phyloP scores from a whole-genome alignment of 2,329 filamentous ascomycete species.

The Pseudogymnoascus sp. region DNA sequence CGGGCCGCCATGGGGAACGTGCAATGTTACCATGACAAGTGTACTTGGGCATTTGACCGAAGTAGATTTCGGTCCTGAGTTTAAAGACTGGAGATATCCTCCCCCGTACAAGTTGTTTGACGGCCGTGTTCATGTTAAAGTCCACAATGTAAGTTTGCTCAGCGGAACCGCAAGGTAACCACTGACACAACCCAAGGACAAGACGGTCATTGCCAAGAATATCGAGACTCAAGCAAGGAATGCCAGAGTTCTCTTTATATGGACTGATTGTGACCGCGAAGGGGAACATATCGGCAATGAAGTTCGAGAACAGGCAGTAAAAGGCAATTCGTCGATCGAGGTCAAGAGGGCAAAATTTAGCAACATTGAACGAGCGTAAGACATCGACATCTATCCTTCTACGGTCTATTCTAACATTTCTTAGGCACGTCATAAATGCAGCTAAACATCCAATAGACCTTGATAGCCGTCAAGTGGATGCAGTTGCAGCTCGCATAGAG shows the following conservation, averaged over 20 bases:
- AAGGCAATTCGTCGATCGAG: constrained; percentile 64
- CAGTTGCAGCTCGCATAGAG: constrained; percentile 82
- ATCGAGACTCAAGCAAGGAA: constrained; percentile 70
- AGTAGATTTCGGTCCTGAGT: constrained; percentile 67
- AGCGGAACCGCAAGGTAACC: constrained; percentile 4
- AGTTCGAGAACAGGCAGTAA: constrained; percentile 71
- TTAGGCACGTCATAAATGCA: constrained; percentile 76
- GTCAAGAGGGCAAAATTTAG: constrained; percentile 86
- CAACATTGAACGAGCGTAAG: constrained; percentile 85
- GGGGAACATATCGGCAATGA: constrained; percentile 94
- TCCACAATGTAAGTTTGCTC: constrained; percentile 50
- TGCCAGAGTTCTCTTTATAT: constrained; percentile 77
- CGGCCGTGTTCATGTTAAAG: constrained; percentile 61
- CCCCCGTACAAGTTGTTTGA: constrained; percentile 73
- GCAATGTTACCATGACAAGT: constrained; percentile 85
- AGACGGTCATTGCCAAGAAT: constrained; percentile 73
- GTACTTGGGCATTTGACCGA: constrained; percentile 80
- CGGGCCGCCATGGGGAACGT: constrained; percentile 67
- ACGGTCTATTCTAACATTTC: constrained; percentile 15
- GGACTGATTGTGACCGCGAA: constrained; percentile 98
- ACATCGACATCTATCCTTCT: constrained; percentile 15
- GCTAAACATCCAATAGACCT: constrained; percentile 68
- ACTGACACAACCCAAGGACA: constrained; percentile 47
- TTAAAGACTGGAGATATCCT: constrained; percentile 73
- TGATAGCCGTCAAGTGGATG: constrained; percentile 79